Evolutionary conservation across 352 stramenopile genomes (phyloP).

Genomic region (Globisporangium viniferum): DNA sequence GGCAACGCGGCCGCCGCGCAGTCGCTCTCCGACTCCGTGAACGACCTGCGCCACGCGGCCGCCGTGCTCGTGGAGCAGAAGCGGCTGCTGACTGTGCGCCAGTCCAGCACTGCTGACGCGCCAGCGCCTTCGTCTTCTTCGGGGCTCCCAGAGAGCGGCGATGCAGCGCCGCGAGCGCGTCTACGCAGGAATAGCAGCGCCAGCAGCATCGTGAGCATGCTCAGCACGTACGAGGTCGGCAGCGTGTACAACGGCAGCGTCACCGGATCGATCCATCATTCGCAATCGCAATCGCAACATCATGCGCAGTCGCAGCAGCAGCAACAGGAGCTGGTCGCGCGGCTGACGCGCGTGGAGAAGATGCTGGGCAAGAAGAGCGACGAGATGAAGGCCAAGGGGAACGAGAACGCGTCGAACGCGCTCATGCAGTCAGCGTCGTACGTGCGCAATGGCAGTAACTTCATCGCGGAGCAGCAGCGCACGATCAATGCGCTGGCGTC

Average conservation of each 20-base stretch:
- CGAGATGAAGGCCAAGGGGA: conserved; percentile 73
- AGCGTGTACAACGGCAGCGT: conserved; percentile 14
- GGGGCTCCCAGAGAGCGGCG: conserved; percentile 13
- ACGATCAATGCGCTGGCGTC: conserved; percentile 39
- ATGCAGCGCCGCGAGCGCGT: conserved; percentile 14
- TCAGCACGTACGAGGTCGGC: conserved; percentile 17
- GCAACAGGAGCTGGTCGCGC: conserved; percentile 31
- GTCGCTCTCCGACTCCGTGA: conserved; percentile 44
- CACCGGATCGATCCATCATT: conserved; percentile 9
- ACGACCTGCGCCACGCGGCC: conserved; percentile 50
- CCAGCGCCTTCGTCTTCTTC: conserved; percentile 21
- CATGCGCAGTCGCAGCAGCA: conserved; percentile 1
- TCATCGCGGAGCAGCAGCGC: conserved; percentile 51
- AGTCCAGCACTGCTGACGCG: conserved; percentile 15
- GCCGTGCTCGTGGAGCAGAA: conserved; percentile 56
- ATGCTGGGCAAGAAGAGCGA: conserved; percentile 73
- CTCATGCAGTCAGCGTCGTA: conserved; percentile 50
- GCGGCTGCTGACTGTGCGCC: conserved; percentile 30
- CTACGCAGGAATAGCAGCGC: conserved; percentile 19
- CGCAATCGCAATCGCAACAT: neutral
- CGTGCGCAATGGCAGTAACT: conserved; percentile 30
- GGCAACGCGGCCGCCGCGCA: conserved; percentile 49
- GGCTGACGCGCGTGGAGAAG: conserved; percentile 39
- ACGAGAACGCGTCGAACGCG: conserved; percentile 45
- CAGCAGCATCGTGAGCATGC: conserved; percentile 18